phyloP scores from a whole-genome alignment of 352 stramenopile species.

The Phytophthora rubi region DNA sequence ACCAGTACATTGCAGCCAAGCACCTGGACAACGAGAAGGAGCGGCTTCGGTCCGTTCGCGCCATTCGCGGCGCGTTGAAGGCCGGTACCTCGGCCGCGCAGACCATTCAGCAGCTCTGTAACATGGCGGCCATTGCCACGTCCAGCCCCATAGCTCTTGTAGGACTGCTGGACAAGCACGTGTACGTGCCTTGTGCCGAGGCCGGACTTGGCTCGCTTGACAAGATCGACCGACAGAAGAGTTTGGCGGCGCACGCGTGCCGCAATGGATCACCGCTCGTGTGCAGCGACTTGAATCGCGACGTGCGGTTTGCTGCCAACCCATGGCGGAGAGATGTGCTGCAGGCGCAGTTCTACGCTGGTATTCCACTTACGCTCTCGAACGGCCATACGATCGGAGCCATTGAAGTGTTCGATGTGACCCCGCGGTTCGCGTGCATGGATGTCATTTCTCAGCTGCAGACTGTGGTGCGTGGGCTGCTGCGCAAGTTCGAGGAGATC shows the following conservation, averaged over 20 bases:
- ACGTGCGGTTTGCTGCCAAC: constrained; percentile 82
- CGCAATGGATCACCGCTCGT: constrained; percentile 76
- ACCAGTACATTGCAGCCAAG: constrained; percentile 67
- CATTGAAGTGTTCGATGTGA: constrained; percentile 80
- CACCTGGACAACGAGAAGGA: constrained; percentile 77
- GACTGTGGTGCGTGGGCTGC: constrained; percentile 70
- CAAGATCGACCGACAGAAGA: constrained; percentile 65
- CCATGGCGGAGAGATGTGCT: constrained; percentile 65
- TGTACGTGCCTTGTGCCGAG: constrained; percentile 72
- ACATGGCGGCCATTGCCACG: constrained; percentile 84
- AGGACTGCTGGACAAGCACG: constrained; percentile 73
- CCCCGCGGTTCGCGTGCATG: constrained; percentile 66
- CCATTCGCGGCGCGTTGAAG: constrained; percentile 54
- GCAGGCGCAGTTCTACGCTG: constrained; percentile 78
- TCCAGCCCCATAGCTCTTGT: constrained; percentile 70
- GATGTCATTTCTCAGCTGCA: constrained; percentile 82
- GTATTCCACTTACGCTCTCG: constrained; percentile 83
- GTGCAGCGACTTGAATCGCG: constrained; percentile 73
- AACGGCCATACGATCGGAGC: constrained; percentile 80
- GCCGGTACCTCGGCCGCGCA: constrained; percentile 43
- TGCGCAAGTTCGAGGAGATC: constrained; percentile 84
- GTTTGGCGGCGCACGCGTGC: constrained; percentile 75
- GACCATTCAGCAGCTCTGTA: constrained; percentile 75
- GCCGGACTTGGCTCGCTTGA: constrained; percentile 41
- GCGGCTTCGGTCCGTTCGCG: constrained; percentile 64